phyloP scores from a whole-genome alignment of 1,284 basidiomycete genomes.

The Jaminaea rosea region DNA sequence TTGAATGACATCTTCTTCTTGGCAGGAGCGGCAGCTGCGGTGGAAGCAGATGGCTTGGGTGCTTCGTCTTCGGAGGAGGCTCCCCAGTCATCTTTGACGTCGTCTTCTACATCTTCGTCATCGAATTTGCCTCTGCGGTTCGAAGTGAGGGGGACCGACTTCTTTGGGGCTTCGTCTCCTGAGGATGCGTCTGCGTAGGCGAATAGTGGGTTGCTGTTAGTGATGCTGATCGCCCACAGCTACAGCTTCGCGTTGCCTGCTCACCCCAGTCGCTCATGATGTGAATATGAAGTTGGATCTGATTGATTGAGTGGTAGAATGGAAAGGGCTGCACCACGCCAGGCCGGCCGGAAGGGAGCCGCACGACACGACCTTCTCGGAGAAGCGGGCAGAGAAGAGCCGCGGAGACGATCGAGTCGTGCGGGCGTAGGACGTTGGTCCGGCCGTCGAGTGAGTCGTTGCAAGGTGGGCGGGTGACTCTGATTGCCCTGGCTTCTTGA shows the following conservation, averaged over 20 bases:
- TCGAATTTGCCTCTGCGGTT: constrained; percentile 35
- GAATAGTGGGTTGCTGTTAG: no score
- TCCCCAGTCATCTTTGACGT: constrained; percentile 41
- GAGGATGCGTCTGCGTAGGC: neutral
- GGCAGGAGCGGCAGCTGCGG: constrained; percentile 13
- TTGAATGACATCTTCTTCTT: constrained; percentile 43
- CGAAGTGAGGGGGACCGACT: neutral
- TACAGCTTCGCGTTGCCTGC: no score
- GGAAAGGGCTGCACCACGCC: no score
- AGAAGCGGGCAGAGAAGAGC: no score
- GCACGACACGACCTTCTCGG: no score
- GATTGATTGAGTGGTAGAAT: neutral
- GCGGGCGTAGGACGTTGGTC: no score
- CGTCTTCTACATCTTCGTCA: constrained; percentile 40
- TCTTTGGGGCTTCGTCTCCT: neutral
- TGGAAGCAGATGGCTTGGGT: constrained; percentile 12
- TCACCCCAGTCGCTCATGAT: neutral
- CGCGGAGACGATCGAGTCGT: no score
- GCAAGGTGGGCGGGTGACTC: no score
- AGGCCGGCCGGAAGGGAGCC: no score
- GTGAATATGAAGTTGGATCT: neutral
- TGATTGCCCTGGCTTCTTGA: no score
- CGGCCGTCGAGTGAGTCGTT: no score
- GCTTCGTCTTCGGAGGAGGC: constrained; percentile 24
- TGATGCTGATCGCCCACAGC: no score